Evolutionary conservation across 352 stramenopile genomes (phyloP).

Genomic region (Phytopythium delawarense): DNA sequence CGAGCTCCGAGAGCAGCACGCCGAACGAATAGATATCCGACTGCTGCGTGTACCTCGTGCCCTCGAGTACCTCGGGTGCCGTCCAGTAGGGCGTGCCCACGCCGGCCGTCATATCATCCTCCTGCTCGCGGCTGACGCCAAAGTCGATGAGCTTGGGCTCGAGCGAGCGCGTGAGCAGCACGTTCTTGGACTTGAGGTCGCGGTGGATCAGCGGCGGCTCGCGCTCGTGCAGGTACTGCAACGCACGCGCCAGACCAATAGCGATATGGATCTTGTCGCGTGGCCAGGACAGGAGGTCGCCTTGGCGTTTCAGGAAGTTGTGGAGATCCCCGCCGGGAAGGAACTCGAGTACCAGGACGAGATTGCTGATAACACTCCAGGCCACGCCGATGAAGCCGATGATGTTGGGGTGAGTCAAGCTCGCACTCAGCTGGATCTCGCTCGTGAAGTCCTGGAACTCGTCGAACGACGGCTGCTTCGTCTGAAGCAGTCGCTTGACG

Average conservation of each 20-base stretch:
- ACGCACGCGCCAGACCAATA: conserved; percentile 21
- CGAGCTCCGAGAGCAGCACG: conserved; percentile 46
- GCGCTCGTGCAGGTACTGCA: conserved; percentile 25
- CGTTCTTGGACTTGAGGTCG: conserved; percentile 52
- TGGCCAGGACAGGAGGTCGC: conserved; percentile 23
- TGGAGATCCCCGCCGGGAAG: conserved; percentile 19
- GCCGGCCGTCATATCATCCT: conserved; percentile 43
- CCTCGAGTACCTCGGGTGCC: conserved; percentile 64
- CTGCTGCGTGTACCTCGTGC: conserved; percentile 47
- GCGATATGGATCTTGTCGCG: conserved; percentile 24
- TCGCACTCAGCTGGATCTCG: conserved; percentile 34
- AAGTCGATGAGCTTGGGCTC: conserved; percentile 83
- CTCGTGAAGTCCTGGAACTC: conserved; percentile 27
- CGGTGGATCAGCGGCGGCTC: conserved; percentile 41
- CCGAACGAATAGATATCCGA: conserved; percentile 62
- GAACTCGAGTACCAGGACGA: conserved; percentile 35
- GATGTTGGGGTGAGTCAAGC: conserved; percentile 46
- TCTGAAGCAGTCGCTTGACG: conserved; percentile 36
- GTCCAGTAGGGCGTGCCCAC: conserved; percentile 84
- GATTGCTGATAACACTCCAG: conserved; percentile 34
- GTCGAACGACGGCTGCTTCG: not conserved
- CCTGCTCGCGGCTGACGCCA: conserved; percentile 39
- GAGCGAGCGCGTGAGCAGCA: conserved; percentile 46
- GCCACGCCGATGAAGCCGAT: conserved; percentile 49
- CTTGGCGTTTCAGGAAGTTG: conserved; percentile 15